Percentiles rank a stretch among this genome's conserved stretches.
These are phyloP conservation scores for Narthecium ossifragum DNA, from an alignment of 106 monocot species.

Conservation along the genomic window DNA sequence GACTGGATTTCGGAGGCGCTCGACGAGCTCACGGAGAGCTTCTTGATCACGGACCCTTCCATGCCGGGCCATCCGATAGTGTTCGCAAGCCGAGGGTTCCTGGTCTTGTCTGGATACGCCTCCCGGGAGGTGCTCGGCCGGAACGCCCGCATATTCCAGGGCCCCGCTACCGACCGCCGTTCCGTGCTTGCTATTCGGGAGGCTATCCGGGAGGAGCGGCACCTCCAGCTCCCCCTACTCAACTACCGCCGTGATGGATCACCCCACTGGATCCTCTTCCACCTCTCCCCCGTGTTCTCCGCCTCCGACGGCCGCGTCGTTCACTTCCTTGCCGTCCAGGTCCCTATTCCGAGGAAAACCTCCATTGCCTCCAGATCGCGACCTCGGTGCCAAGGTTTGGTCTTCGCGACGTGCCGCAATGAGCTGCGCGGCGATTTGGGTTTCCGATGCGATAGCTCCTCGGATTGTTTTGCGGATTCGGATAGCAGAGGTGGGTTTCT, in stretches of 20 bases:
- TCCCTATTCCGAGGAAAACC: constrained; percentile 57
- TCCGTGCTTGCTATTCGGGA: constrained; percentile 70
- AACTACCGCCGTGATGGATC: constrained; percentile 83
- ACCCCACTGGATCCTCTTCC: constrained; percentile 69
- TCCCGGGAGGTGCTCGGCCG: constrained; percentile 57
- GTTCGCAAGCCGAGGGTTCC: constrained; percentile 76
- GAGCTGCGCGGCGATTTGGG: constrained; percentile 44
- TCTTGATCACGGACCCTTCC: constrained; percentile 79
- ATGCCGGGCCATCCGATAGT: constrained; percentile 85
- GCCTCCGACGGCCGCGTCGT: constrained; percentile 42
- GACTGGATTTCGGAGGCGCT: constrained; percentile 63
- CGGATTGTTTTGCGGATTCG: constrained; percentile 37
- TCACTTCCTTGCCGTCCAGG: constrained; percentile 80
- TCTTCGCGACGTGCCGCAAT: constrained; percentile 46
- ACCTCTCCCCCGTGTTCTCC: constrained; percentile 62
- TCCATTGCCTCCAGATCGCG: no score
- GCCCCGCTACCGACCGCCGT: constrained; percentile 61
- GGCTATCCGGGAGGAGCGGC: constrained; percentile 56
- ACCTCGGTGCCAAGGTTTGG: constrained; percentile 1
- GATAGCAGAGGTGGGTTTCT: constrained; percentile 40
- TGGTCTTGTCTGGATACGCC: constrained; percentile 56
- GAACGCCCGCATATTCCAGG: constrained; percentile 83
- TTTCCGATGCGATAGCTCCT: constrained; percentile 13
- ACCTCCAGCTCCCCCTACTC: constrained; percentile 53
- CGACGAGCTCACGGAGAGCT: constrained; percentile 49